Base-by-base conservation (phyloP, 805 yeast species). In the Peterozyma toletana region DNA sequence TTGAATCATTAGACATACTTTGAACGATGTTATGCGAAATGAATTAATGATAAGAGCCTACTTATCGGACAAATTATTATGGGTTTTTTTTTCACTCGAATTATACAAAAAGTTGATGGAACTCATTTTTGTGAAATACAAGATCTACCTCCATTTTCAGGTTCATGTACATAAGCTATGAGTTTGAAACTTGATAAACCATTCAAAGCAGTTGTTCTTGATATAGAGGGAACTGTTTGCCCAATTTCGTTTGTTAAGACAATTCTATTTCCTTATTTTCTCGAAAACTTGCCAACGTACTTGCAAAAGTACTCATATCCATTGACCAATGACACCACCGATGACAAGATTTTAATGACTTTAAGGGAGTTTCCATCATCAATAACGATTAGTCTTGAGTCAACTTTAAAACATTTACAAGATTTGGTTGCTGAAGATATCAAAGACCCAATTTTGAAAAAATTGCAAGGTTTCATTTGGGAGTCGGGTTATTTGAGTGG, bases 161-260 rank as follows among this genome's bases (percentile, higher is more conserved):
- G 4, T 21, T 21, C 27, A 21, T 5, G 7, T 21, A 21, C 7
- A 5, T 5, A 21, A 21, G 7, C 27, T 21, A 21, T 21, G 27
- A 21, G 27, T 7, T 21, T 21, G 7, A 21, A 21, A 5, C 7
- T 21, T 21, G 27, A 21, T 5, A 21, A 21, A 21, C 27, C 34
- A 31, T 11, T 39, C 30, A 35, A 44, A 29, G 61, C 71, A 1
- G 55, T 77, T 9, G 59, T 84, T 2, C 68, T 89, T 5, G 96
- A 87, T 52, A 87, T 88, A 33, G 98, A 90, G 58, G 98, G 98
- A 14, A 90, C 97, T 0, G 80, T 90, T 30, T 90, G 97, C 56
- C 90, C 96, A 3, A 89, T 90, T 16, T 73, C 90, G 1, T 90
- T 90, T 56, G 98, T 90, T 36, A 84, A 85, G 53, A 89, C 86